Conservation (phyloP, 1,284 basidiomycete species). For the Sporisorium iseilematis-ciliati region DNA sequence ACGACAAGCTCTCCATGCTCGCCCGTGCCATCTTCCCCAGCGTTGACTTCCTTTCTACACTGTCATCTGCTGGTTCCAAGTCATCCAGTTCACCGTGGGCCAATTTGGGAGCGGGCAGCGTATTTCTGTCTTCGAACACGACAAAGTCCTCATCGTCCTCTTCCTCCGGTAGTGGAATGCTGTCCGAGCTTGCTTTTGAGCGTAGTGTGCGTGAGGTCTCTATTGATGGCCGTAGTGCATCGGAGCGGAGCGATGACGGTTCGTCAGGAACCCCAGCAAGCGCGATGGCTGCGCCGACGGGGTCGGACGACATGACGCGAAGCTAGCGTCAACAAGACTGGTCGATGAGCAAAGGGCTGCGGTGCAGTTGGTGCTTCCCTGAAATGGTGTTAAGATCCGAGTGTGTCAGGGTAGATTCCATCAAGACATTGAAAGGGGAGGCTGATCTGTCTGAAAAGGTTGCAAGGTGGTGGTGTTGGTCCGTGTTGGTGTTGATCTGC, state of each 20-base stretch:
- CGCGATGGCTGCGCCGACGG: constrained; percentile 58
- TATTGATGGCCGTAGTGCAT: constrained; percentile 27
- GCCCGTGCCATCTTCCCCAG: constrained; percentile 28
- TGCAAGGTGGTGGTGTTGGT: too few species aligned
- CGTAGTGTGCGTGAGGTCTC: constrained; percentile 1
- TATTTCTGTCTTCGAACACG: constrained; percentile 48
- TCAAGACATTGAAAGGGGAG: too few species aligned
- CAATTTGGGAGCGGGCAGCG: constrained; percentile 30
- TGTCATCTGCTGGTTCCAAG: constrained; percentile 4
- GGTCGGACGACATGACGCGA: constrained; percentile 50
- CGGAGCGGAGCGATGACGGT: constrained; percentile 40
- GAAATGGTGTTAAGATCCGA: background rate
- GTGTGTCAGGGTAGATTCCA: too few species aligned
- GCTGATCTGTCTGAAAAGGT: too few species aligned
- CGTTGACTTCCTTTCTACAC: background rate
- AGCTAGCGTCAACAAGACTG: background rate
- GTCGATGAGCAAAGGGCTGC: too few species aligned
- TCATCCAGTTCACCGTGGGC: constrained; percentile 26
- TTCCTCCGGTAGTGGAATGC: constrained; percentile 38
- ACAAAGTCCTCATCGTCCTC: constrained; percentile 60
- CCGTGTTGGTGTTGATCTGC: background rate
- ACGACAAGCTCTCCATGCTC: constrained; percentile 56
- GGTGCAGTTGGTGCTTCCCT: too few species aligned
- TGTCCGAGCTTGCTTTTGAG: constrained; percentile 35
- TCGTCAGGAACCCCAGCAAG: constrained; percentile 51